Conservation (phyloP, 139 green algal species). For the Choricystis sp. region DNA sequence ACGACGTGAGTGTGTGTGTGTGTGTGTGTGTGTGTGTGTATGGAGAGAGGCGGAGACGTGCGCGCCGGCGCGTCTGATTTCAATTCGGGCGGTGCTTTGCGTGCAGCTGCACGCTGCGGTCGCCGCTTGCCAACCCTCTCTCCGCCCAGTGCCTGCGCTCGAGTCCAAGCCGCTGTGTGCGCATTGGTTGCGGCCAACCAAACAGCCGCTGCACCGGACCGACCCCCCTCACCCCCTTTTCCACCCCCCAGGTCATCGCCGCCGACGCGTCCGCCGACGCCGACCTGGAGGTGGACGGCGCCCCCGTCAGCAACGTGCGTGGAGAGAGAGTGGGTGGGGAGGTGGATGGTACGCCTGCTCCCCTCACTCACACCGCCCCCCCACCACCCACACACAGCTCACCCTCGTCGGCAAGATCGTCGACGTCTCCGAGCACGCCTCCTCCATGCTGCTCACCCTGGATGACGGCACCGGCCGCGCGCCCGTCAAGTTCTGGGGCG, state of each 20-base stretch:
- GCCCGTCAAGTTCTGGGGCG: constrained; percentile 35
- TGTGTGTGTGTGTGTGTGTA: background rate
- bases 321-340: too few relatives aligned
- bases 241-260: constrained; percentile 6
- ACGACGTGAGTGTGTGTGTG: constrained; percentile 10
- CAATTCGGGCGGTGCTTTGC: background rate
- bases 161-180: too few relatives aligned
- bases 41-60: background rate
- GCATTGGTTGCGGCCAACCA: too few relatives aligned
- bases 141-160: too few relatives aligned
- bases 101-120: too few relatives aligned
- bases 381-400: constrained; percentile 25
- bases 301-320: constrained; percentile 24
- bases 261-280: constrained; percentile 10
- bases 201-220: too few relatives aligned
- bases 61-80: background rate
- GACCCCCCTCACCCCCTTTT: too few relatives aligned
- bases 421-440: constrained; percentile 19
- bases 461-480: constrained; percentile 53
- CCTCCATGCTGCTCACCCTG: constrained; percentile 22
- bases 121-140: too few relatives aligned
- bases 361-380: background rate
- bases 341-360: too few relatives aligned
- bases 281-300: constrained; percentile 16
- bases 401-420: constrained; percentile 52